A percentile compares a stretch with the other conserved stretches of the same genome.
phyloP scores from a whole-genome alignment of 768 basidiomycete genomes.

The Macrocybe gigantea region DNA sequence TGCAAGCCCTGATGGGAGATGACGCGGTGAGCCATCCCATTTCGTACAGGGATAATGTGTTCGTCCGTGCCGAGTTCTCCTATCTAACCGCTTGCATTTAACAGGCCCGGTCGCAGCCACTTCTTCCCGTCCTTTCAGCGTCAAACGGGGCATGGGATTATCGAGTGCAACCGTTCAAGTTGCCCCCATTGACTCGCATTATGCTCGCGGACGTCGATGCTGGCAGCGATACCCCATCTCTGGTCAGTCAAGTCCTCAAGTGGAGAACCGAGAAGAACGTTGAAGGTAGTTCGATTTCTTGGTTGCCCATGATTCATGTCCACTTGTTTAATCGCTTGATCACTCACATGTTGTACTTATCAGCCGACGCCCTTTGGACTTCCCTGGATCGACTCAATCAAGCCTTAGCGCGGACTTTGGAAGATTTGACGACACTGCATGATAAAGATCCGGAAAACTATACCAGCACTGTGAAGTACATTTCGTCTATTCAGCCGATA shows the following conservation, averaged over 20 bases:
- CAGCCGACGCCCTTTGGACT: constrained; percentile 65
- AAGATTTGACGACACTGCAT: constrained; percentile 44
- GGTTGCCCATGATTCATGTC: neutral
- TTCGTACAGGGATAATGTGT: neutral
- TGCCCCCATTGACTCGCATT: constrained; percentile 80
- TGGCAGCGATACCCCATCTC: constrained; percentile 92
- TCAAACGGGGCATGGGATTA: constrained; percentile 74
- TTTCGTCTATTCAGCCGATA: constrained; percentile 52
- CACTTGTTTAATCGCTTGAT: constrained; percentile 3
- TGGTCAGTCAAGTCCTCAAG: constrained; percentile 85
- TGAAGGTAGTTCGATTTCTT: constrained; percentile 35
- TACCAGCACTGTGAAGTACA: constrained; percentile 50
- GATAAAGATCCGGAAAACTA: constrained; percentile 45
- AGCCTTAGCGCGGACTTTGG: constrained; percentile 46
- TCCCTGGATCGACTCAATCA: constrained; percentile 58
- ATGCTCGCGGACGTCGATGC: constrained; percentile 95
- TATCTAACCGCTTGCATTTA: constrained; percentile 3
- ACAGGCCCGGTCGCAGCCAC: constrained; percentile 22
- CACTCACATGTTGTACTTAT: constrained; percentile 1
- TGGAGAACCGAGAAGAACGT: constrained; percentile 71
- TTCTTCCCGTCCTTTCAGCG: constrained; percentile 54
- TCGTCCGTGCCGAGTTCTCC: neutral
- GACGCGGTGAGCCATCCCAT: constrained; percentile 29
- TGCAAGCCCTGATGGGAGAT: constrained; percentile 61
- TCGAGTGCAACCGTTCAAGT: constrained; percentile 58